These are phyloP conservation scores for Triadica sebifera DNA, from an alignment of 345 rosid species.

Conservation along the genomic window DNA sequence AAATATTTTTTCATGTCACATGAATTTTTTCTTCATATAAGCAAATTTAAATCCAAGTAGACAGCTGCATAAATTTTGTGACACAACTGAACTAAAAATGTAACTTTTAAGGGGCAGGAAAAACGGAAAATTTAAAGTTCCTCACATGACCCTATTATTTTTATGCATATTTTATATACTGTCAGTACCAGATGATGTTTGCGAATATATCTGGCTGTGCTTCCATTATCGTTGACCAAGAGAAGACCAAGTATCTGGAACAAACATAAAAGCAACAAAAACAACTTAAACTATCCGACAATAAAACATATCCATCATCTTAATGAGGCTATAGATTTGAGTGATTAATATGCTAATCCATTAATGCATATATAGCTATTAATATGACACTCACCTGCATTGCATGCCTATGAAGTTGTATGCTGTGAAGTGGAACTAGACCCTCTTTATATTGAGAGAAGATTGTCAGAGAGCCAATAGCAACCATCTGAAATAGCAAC, in stretches of 20 bases:
- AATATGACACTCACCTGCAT: constrained; percentile 72
- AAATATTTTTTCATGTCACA: not conserved
- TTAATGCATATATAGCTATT: not conserved
- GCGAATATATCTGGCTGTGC: constrained; percentile 84
- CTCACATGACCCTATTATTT: not conserved
- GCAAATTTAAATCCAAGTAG: not conserved
- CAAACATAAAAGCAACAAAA: constrained; percentile 17
- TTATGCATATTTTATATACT: constrained; percentile 12
- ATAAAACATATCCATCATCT: constrained; percentile 18
- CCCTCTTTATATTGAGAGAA: constrained; percentile 74
- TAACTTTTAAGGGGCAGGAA: not conserved
- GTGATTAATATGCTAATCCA: constrained; percentile 3
- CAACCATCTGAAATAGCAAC: constrained; percentile 89
- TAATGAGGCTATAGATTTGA: not conserved
- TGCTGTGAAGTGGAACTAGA: constrained; percentile 74
- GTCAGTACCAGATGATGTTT: constrained; percentile 89
- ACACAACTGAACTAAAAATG: not conserved
- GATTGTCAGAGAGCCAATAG: constrained; percentile 66
- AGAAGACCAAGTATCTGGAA: constrained; percentile 94
- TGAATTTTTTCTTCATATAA: not conserved
- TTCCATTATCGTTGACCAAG: constrained; percentile 90
- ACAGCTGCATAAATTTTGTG: not conserved
- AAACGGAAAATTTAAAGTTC: not conserved
- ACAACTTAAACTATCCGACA: constrained; percentile 20
- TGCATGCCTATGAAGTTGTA: constrained; percentile 99